phyloP scores from a whole-genome alignment of 2,329 filamentous ascomycete species.

The Colletotrichum lindemuthianum region DNA sequence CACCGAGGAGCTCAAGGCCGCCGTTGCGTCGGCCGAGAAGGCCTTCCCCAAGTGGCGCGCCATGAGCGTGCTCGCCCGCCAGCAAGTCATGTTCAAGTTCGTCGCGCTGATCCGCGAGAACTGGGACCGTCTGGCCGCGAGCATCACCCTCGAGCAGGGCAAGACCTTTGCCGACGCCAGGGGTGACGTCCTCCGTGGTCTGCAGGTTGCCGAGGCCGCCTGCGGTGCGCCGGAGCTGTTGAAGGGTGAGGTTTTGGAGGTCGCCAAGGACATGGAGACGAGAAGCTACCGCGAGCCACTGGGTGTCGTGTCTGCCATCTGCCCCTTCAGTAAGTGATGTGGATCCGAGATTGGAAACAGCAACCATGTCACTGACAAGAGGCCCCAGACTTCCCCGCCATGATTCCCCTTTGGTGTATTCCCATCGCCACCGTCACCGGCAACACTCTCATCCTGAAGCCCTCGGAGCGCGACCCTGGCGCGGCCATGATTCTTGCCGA shows the following conservation, averaged over 20 bases:
- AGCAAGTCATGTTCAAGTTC: constrained; percentile 91
- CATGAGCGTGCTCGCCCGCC: constrained; percentile 77
- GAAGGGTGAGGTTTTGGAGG: constrained; percentile 85
- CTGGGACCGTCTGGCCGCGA: constrained; percentile 85
- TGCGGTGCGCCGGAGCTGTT: constrained; percentile 84
- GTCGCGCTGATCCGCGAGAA: constrained; percentile 82
- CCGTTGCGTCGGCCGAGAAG: constrained; percentile 78
- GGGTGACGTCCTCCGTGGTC: constrained; percentile 82
- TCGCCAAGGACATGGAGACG: constrained; percentile 91
- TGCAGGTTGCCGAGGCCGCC: constrained; percentile 87
- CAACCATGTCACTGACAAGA: constrained; percentile 20
- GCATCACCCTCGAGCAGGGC: constrained; percentile 88
- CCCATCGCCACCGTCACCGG: constrained; percentile 85
- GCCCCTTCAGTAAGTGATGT: constrained; percentile 77
- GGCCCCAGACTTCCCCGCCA: constrained; percentile 82
- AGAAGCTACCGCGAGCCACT: constrained; percentile 83
- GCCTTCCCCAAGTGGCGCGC: constrained; percentile 80
- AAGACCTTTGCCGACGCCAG: constrained; percentile 87
- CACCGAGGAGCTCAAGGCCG: constrained; percentile 78
- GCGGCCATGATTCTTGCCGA: constrained; percentile 88
- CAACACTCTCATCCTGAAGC: constrained; percentile 87
- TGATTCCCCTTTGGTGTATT: constrained; percentile 94
- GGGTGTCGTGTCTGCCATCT: constrained; percentile 84
- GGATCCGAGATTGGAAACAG: neutral
- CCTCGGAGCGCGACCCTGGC: constrained; percentile 85